Conservation (phyloP, 2,329 filamentous ascomycete species). For the Pseudophaeomoniella oleicola region DNA sequence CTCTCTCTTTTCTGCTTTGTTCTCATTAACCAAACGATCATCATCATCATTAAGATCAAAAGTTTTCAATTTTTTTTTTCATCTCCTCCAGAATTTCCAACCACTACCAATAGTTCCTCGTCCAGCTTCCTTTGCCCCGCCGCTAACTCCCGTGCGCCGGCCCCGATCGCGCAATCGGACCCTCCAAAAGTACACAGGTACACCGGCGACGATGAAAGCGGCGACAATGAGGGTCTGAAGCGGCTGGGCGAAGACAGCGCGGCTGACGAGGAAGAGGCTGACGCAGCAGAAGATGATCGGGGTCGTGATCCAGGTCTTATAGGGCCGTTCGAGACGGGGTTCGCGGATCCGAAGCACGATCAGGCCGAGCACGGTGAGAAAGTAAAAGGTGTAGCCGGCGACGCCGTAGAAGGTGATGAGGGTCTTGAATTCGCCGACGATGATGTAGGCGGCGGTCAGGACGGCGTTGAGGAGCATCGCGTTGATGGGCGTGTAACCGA, state of each 20-base stretch:
- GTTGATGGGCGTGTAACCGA: conserved; percentile 90
- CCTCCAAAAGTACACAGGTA: conserved; percentile 82
- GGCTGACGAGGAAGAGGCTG: conserved; percentile 74
- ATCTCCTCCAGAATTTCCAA: conserved; percentile 31
- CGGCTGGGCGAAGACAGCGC: conserved; percentile 82
- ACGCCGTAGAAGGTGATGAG: conserved; percentile 96
- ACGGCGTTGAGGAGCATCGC: conserved; percentile 70
- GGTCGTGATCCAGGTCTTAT: conserved; percentile 91
- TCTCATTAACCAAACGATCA: too few species aligned
- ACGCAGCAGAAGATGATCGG: conserved; percentile 98
- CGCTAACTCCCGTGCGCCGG: too few species aligned
- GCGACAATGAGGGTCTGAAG: conserved; percentile 80
- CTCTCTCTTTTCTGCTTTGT: too few species aligned
- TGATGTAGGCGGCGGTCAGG: conserved; percentile 62
- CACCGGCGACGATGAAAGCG: conserved; percentile 65
- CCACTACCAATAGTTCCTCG: too few species aligned
- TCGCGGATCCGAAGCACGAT: conserved; percentile 82
- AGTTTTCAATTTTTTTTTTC: too few species aligned
- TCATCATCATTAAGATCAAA: too few species aligned
- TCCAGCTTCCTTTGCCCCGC: conserved; percentile 14
- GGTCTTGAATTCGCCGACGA: conserved; percentile 80
- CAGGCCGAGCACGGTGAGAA: conserved; percentile 81
- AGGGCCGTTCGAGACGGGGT: conserved; percentile 75
- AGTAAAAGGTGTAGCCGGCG: conserved; percentile 94
- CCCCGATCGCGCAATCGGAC: conserved; percentile 58